phyloP scores from a whole-genome alignment of 2,329 filamentous ascomycete genomes.

The Scedosporium dehoogii region DNA sequence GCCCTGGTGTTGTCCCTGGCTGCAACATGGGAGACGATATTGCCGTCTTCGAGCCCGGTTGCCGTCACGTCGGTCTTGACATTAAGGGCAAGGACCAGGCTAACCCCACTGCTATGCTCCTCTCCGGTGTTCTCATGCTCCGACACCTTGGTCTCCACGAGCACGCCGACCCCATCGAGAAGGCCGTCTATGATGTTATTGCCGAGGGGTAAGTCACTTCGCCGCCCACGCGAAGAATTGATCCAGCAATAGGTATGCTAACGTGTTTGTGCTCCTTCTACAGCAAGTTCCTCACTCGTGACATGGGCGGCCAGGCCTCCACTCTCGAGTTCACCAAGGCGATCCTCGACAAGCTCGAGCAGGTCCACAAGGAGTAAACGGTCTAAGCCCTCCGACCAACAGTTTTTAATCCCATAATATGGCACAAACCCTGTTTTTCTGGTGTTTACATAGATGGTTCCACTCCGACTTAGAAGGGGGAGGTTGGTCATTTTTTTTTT shows the following conservation, averaged over 20 bases:
- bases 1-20: slow-evolving; percentile 91
- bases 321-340: slow-evolving; percentile 94
- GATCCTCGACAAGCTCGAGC: slow-evolving; percentile 92
- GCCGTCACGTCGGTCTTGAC: slow-evolving; percentile 97
- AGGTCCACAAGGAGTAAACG: slow-evolving; percentile 36
- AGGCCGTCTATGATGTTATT: slow-evolving; percentile 69
- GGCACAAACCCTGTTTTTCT: neutral
- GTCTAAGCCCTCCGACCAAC: neutral
- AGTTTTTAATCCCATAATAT: neutral
- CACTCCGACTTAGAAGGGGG: neutral
- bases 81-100: slow-evolving; percentile 99
- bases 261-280: slow-evolving; percentile 19
- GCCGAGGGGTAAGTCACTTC: slow-evolving; percentile 61
- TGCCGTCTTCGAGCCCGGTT: slow-evolving; percentile 96
- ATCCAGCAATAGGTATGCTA: slow-evolving; percentile 15
- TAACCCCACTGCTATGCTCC: slow-evolving; percentile 91
- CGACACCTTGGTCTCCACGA: slow-evolving; percentile 95
- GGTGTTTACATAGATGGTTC: neutral
- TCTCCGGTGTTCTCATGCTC: slow-evolving; percentile 94
- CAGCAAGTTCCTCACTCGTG: slow-evolving; percentile 79
- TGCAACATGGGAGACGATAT: slow-evolving; percentile 99
- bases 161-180: slow-evolving; percentile 96
- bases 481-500: neutral
- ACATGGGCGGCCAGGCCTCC: slow-evolving; percentile 86
- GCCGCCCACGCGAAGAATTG: too few species aligned